Evolutionary conservation across 2,329 filamentous ascomycete genomes (phyloP).

Genomic region (Ilyonectria destructans): DNA sequence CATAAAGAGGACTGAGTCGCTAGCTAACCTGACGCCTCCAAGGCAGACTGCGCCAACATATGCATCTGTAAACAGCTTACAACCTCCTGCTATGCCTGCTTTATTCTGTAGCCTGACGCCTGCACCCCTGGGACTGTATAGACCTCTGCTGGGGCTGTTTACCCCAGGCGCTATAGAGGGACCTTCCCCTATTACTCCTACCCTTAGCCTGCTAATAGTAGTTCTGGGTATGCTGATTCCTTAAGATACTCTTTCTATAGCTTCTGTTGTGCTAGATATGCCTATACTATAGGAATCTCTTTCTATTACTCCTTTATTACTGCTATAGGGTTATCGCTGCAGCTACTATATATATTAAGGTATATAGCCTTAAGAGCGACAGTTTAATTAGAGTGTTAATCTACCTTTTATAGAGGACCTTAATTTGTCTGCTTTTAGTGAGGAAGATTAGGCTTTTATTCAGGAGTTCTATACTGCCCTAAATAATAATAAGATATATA

Average conservation of each 20-base stretch:
- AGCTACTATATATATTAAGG: neutral
- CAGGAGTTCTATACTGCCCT: neutral
- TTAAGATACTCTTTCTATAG: neutral
- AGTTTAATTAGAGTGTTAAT: neutral
- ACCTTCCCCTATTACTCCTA: neutral
- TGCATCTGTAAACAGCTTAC: no score
- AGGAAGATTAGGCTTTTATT: neutral
- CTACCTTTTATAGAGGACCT: neutral
- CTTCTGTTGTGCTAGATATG: neutral
- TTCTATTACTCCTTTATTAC: neutral
- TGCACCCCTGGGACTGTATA: neutral
- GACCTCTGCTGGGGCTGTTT: neutral
- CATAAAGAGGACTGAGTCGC: neutral
- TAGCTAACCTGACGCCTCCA: no score
- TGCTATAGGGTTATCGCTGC: neutral
- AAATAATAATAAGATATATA: neutral
- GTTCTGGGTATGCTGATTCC: neutral
- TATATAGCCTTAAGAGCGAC: no score
- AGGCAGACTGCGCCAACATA: no score
- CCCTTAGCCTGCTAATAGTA: neutral
- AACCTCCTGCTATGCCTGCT: neutral
- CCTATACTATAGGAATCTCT: neutral
- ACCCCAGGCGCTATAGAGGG: neutral
- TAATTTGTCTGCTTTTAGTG: no score
- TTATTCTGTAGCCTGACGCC: neutral